Evolutionary conservation across 2,329 filamentous ascomycete genomes (phyloP).

Genomic region (Chalaropsis thielavioides): DNA sequence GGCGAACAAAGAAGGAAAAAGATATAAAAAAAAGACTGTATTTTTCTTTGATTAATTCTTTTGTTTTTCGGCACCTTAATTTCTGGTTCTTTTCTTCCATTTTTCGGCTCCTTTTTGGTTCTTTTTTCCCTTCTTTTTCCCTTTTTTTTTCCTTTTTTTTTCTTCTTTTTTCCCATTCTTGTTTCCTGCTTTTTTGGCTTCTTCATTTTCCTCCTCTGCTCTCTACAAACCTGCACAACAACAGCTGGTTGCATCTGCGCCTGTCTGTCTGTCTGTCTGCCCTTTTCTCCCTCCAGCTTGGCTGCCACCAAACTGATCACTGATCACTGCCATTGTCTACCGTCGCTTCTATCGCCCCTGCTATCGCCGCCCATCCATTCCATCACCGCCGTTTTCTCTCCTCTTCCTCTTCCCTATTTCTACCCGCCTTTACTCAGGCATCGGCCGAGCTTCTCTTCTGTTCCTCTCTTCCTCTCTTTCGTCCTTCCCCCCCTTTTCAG

Average conservation of each 20-base stretch:
- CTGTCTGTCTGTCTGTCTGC: neutral
- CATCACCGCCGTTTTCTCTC: neutral
- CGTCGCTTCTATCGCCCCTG: neutral
- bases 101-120: neutral
- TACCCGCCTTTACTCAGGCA: neutral
- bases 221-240: neutral
- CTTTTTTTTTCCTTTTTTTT: constrained; percentile 3
- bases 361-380: neutral
- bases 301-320: neutral
- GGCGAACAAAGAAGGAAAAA: too few relatives aligned
- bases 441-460: too few relatives aligned
- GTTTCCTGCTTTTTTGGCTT: constrained; percentile 9
- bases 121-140: constrained; percentile 3
- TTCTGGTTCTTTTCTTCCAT: neutral
- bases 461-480: constrained; percentile 9
- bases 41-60: too few relatives aligned
- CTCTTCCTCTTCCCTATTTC: too few relatives aligned
- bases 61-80: neutral
- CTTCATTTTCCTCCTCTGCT: neutral
- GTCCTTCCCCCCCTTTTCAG: neutral
- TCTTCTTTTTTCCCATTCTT: neutral
- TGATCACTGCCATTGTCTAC: neutral
- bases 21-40: too few relatives aligned
- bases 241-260: neutral
- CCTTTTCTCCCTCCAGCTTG: neutral